Evolutionary conservation across 192 early-diverging fungal species (phyloP), one percentile per base, ranked within the genome.

Genomic region (Cetraspora pellucida): DNA sequence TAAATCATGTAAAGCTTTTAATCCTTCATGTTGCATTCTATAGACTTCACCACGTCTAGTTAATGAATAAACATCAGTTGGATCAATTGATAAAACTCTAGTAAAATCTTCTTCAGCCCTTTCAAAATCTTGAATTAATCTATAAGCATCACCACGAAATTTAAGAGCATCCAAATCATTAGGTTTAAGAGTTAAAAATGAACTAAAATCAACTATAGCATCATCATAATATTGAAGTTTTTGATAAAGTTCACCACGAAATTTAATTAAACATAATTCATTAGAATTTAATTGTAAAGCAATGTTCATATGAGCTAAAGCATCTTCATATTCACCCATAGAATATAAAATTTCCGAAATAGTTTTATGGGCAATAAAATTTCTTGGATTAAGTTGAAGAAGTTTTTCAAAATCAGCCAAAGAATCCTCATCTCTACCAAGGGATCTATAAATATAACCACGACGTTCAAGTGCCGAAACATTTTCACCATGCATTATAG

Each of bases 41-140:
- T 21, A 66, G 19, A 76, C 50, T 55, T 63, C 74, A 19, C 74
- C 63, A 13, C 74, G 31, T 30, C 50, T 61, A 28, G 30, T 16
- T 43, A 65, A 28, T 10, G 47, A 60, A 52, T 37, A 76, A 14
- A 66, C 47, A 21, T 76, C 50, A 16, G 0, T 16, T 10, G 74
- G 74, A 30, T 63, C 61, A 49, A 52, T 16, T 55, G 43, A 21
- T 21, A 76, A 66, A 52, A 28, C 23, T 54, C 13, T 52, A 66
- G n/a, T 57, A 59, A 76, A 54, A 76, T 76, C 74, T 19, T 16
- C 11, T 54, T 65, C 17, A 47, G 74, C 74, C 4, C n/a, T 16
- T 21, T 63, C 47, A 66, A 58, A 47, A 27, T 50, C 23, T 63
- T 65, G 17, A 16, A 63, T n/a, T 50, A 52, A 28, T 61, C 74